Percentiles rank a stretch among this genome's conserved stretches.
Evolutionary conservation across 83 land plant species (phyloP).

Genomic region (Isoetes engelmannii): DNA sequence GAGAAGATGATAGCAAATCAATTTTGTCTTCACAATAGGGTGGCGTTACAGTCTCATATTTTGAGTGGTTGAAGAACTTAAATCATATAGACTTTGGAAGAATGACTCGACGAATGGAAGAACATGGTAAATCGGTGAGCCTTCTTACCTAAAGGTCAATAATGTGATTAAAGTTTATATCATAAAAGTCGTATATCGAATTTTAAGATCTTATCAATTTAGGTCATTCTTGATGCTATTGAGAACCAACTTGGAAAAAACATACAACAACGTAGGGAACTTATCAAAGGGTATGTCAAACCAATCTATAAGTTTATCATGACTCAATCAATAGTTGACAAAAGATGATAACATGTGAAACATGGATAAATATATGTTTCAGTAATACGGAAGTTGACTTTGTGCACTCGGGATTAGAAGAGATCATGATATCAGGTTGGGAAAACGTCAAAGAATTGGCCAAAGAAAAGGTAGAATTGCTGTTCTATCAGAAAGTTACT

Average conservation of each 20-base stretch:
- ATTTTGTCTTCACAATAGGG: background rate
- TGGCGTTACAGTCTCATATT: slow-evolving; percentile 14
- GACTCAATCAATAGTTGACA: too few relatives aligned
- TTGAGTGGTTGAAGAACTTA: slow-evolving; percentile 13
- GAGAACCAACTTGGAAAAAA: slow-evolving; percentile 1
- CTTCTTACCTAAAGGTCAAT: background rate
- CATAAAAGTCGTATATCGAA: background rate
- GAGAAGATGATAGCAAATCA: background rate
- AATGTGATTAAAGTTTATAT: background rate
- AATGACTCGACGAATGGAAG: slow-evolving; percentile 13
- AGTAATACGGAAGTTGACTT: slow-evolving; percentile 13
- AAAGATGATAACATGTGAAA: too few relatives aligned
- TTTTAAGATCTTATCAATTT: background rate
- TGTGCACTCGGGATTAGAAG: slow-evolving; percentile 11
- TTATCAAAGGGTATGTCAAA: slow-evolving; percentile 2
- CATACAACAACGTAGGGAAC: background rate
- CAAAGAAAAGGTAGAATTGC: background rate
- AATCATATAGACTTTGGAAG: slow-evolving; percentile 14
- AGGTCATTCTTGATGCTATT: slow-evolving; percentile 6
- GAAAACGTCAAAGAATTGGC: slow-evolving; percentile 10
- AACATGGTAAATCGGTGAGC: slow-evolving; percentile 6
- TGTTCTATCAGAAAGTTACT: background rate
- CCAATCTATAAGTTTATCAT: too few relatives aligned
- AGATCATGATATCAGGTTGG: slow-evolving; percentile 9
- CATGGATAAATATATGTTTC: background rate